Percentiles rank a stretch among this genome's conserved stretches.
Evolutionary conservation across 257 asterid genomes (phyloP).

Genomic region (Solanum etuberosum): DNA sequence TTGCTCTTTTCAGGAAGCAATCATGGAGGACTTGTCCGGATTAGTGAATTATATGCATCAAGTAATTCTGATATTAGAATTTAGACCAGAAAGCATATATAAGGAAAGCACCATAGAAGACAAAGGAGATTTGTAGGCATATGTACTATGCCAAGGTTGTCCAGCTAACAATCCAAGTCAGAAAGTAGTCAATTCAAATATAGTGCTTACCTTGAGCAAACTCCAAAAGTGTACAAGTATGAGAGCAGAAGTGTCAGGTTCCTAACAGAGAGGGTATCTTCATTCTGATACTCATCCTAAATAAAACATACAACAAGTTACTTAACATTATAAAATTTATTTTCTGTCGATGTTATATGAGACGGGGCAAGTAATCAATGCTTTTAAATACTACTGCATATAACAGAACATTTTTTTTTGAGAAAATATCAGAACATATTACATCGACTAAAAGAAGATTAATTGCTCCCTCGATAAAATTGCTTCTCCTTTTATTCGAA

Average conservation of each 20-base stretch:
- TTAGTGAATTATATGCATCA: neutral
- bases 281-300: constrained; percentile 83
- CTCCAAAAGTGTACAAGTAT: constrained; percentile 65
- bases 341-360: neutral
- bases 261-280: constrained; percentile 75
- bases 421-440: neutral
- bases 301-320: constrained; percentile 13
- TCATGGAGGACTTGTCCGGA: neutral
- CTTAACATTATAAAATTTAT: neutral
- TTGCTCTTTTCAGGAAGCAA: neutral
- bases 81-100: neutral
- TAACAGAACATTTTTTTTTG: neutral
- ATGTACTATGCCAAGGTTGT: neutral
- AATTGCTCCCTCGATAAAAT: neutral
- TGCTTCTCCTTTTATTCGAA: neutral
- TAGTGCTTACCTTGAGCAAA: constrained; percentile 67
- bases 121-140: neutral
- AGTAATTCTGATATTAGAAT: neutral
- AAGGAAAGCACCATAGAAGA: neutral
- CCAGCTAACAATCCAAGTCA: neutral
- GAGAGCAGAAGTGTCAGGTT: constrained; percentile 80
- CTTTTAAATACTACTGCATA: neutral
- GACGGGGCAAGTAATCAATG: neutral
- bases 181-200: neutral
- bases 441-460: neutral